These are phyloP conservation scores for Peniophora sp. DNA, from an alignment of 1,284 basidiomycete genomes.

Conservation along the genomic window DNA sequence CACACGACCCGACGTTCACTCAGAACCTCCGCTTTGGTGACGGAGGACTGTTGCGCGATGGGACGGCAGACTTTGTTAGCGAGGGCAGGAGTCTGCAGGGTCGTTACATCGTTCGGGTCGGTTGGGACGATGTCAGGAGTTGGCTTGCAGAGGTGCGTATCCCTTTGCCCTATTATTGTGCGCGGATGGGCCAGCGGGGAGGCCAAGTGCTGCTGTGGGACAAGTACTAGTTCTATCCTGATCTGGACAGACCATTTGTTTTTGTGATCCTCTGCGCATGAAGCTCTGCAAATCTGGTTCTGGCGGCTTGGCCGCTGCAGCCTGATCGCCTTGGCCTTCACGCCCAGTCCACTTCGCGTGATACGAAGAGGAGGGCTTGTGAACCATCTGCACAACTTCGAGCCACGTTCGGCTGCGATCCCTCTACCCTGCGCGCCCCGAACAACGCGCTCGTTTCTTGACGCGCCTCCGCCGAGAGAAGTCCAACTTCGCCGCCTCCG, in stretches of 20 bases:
- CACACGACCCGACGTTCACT: constrained; percentile 39
- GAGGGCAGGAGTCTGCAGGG: constrained; percentile 75
- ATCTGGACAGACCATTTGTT: too few species aligned
- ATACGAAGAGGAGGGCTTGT: too few species aligned
- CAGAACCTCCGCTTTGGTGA: constrained; percentile 84
- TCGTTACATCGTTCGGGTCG: constrained; percentile 91
- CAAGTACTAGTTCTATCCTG: neutral
- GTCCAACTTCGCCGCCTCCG: too few species aligned
- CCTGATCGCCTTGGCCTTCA: too few species aligned
- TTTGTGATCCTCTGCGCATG: too few species aligned
- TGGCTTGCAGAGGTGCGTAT: constrained; percentile 78
- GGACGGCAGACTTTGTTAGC: constrained; percentile 72
- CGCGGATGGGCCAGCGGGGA: neutral
- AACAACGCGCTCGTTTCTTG: neutral
- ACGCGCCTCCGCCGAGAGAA: neutral
- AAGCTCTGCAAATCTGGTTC: too few species aligned
- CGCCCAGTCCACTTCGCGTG: too few species aligned
- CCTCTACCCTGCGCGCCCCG: neutral
- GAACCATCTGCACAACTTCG: too few species aligned
- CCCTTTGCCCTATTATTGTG: neutral
- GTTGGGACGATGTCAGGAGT: constrained; percentile 96
- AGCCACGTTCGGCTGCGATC: too few species aligned
- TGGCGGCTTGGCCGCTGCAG: too few species aligned
- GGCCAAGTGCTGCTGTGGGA: neutral
- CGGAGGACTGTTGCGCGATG: constrained; percentile 83